Base-by-base conservation (phyloP, 2,329 filamentous ascomycete genomes). In the Cladosporium sp. region DNA sequence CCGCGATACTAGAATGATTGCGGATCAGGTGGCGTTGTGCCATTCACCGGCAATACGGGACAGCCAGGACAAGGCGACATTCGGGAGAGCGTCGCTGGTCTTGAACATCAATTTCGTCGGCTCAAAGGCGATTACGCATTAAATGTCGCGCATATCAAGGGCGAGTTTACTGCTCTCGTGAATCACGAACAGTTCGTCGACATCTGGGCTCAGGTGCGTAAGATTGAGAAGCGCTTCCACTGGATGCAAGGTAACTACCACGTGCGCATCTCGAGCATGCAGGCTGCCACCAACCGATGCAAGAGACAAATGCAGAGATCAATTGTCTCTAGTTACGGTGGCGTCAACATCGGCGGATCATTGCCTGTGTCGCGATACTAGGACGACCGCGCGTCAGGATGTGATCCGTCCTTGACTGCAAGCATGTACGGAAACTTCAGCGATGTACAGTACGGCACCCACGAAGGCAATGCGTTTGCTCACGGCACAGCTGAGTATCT, bases 1-100 rank as follows among this genome's bases (percentile, higher is more conserved):
- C 59, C 49, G 59, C 44, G 59, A 38, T 62, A 62, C 47, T 62
- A 62, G 59, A 24, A 62, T 36, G 28, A 54, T 52, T 26, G 32
- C 14, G 59, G 21, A 32, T 3, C 21, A 47, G 38, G 10, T 47
- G 36, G 57, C 36, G 38, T n/a, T 8, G 30, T 12, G 18, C 28
- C 52, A 32, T 55, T 18, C 6, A 30, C 8, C n/a, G 18, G 18
- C 15, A 34, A 55, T n/a, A 32, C 18, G 28, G 28, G 10, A 32
- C 15, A 32, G 8, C 32, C 30, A 34, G 18, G 26, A 18, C 24
- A 11, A n/a, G 28, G 32, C 18, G 18, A 30, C 18, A 55, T 24
- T 12, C 7, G 2, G 10, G 28, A 18, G 18, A 30, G 18, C 14
- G 18, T 55, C 5, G 30, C 18, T 21, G 26, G 11, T 24, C 18